Base-by-base conservation (phyloP, 495 filamentous ascomycete genomes). In the Viridothelium virens region DNA sequence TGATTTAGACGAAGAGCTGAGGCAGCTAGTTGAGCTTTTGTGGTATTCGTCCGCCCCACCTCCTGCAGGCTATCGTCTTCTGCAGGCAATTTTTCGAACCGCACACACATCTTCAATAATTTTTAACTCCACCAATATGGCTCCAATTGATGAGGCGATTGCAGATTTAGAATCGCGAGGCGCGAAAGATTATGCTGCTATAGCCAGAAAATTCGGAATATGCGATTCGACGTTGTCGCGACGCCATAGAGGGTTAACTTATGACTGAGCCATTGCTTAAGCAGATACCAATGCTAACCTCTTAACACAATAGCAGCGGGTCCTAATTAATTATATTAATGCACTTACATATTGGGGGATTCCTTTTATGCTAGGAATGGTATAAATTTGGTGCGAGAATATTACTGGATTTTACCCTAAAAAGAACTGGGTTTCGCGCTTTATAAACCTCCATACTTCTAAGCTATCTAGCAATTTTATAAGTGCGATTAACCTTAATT, bases 291-390 rank as follows among this genome's bases (percentile, higher is more conserved):
- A 46, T 14, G 41, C 41, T 14, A 46, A 46, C 41, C 41, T 46
- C 14, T 46, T 14, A 46, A 46, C 5, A 46, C 41, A 46, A 46
- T 14, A 46, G 41, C 5, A 5, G 14, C 48, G 48, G 16, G 16
- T 53, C 48, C 48, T 53, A 53, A 18, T 53, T 18, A 53, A 53
- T 18, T 53, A 9, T 53, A 53, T 53, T 7, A 53, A 53, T 53
- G 16, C 5, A 16, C 48, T 53, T 53, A 53, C 48, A 9, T 53
- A 53, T 53, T 18, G 48, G 25, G 16, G 48, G 5, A 53, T 53
- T 53, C 48, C 48, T 53, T 53, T 18, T 18, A 18, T 4, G n/a
- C n/a, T n/a, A n/a, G n/a, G n/a, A n/a, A n/a, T n/a, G n/a, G n/a
- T n/a, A n/a, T n/a, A n/a, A n/a, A 18, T 53, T 53, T 53, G 12